A percentile compares a stretch with the other conserved stretches of the same genome.
Conservation (phyloP, 2,329 filamentous ascomycete genomes). For the Apiospora koreana region DNA sequence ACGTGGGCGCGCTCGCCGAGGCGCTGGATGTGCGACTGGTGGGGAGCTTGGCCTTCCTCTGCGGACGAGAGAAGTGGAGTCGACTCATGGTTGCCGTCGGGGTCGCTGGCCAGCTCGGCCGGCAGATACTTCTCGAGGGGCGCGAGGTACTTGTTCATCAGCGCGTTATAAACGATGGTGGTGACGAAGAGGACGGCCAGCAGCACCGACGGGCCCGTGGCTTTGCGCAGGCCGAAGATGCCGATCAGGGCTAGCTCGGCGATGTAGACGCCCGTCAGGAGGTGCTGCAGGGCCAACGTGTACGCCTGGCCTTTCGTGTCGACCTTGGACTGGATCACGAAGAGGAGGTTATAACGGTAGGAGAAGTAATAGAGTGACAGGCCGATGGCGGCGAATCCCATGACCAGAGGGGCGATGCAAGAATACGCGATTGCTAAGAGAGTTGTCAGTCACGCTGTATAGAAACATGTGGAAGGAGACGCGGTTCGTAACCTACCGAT, state of each 20-base stretch:
- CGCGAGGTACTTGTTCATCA: conserved; percentile 30
- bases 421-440: conserved; percentile 63
- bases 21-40: conserved; percentile 24
- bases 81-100: not conserved
- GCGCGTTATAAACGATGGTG: conserved; percentile 62
- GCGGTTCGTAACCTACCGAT: conserved; percentile 18
- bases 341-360: conserved; percentile 75
- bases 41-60: conserved; percentile 25
- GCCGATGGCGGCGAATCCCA: conserved; percentile 70
- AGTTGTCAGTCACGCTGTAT: conserved; percentile 11
- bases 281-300: conserved; percentile 69
- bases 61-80: conserved; percentile 17
- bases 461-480: conserved; percentile 9
- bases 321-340: conserved; percentile 67
- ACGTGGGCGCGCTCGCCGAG: conserved; percentile 23
- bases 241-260: conserved; percentile 69
- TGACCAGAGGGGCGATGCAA: conserved; percentile 71
- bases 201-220: conserved; percentile 60
- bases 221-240: conserved; percentile 62
- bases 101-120: conserved; percentile 21
- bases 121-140: conserved; percentile 32
- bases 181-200: conserved; percentile 63
- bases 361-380: conserved; percentile 72
- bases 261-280: conserved; percentile 72
- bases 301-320: conserved; percentile 76